These are phyloP conservation scores for Aspergillus quadrilineatus DNA, from an alignment of 2,329 filamentous ascomycete genomes.

Conservation along the genomic window DNA sequence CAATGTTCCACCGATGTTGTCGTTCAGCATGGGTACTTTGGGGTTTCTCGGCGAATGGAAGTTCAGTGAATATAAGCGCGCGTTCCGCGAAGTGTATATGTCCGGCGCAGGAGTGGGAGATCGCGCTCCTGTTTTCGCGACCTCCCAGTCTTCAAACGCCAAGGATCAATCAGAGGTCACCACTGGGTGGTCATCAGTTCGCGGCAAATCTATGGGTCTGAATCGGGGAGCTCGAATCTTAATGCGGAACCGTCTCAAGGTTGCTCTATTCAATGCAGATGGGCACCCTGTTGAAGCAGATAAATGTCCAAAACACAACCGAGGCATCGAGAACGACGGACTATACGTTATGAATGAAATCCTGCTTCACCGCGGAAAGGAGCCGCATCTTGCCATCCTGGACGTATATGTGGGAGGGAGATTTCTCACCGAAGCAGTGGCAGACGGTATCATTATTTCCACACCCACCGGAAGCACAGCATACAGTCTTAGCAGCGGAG, in stretches of 20 bases:
- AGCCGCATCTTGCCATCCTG: slow-evolving; percentile 87
- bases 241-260: slow-evolving; percentile 80
- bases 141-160: slow-evolving; percentile 38
- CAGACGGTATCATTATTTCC: slow-evolving; percentile 90
- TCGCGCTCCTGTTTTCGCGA: slow-evolving; percentile 44
- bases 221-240: slow-evolving; percentile 75
- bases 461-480: slow-evolving; percentile 95
- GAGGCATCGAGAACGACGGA: slow-evolving; percentile 40
- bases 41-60: slow-evolving; percentile 97
- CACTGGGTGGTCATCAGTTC: slow-evolving; percentile 68
- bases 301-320: slow-evolving; percentile 36
- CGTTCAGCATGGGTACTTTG: slow-evolving; percentile 94
- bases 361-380: slow-evolving; percentile 83
- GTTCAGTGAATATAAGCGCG: slow-evolving; percentile 86
- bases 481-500: slow-evolving; percentile 89
- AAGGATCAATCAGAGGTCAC: slow-evolving; percentile 31
- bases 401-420: slow-evolving; percentile 87
- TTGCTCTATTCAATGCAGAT: slow-evolving; percentile 74
- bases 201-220: slow-evolving; percentile 77
- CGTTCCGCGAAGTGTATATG: slow-evolving; percentile 92
- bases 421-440: slow-evolving; percentile 89
- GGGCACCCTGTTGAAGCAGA: slow-evolving; percentile 56
- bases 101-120: slow-evolving; percentile 59
- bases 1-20: slow-evolving; percentile 83
- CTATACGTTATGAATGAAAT: slow-evolving; percentile 89